A percentile compares a stretch with the other conserved stretches of the same genome.
These are phyloP conservation scores for Pyrenochaeta sp. DNA, from an alignment of 2,329 filamentous ascomycete species.

Conservation along the genomic window DNA sequence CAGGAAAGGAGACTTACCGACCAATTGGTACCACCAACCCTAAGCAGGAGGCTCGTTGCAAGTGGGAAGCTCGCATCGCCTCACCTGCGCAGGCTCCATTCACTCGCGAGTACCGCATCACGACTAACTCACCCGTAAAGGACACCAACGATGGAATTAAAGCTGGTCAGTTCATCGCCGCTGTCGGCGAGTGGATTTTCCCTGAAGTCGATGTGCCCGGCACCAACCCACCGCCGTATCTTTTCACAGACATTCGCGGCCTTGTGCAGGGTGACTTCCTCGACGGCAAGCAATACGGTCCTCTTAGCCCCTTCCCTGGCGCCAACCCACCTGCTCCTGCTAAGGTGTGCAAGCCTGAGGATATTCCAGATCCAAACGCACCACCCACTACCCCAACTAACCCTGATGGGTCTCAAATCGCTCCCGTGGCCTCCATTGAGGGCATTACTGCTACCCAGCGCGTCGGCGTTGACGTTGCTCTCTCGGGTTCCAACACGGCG, in stretches of 20 bases:
- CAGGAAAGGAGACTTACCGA: slow-evolving; percentile 49
- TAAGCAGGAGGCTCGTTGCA: slow-evolving; percentile 48
- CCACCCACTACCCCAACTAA: slow-evolving; percentile 10
- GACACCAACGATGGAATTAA: slow-evolving; percentile 51
- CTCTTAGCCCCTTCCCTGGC: slow-evolving; percentile 50
- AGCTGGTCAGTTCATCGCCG: slow-evolving; percentile 54
- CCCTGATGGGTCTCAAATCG: slow-evolving; percentile 8
- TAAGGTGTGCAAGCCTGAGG: slow-evolving; percentile 32
- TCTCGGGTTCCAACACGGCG: slow-evolving; percentile 41
- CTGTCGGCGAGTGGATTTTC: slow-evolving; percentile 56
- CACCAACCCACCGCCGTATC: slow-evolving; percentile 35
- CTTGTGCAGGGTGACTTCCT: slow-evolving; percentile 44
- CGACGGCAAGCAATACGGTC: slow-evolving; percentile 47
- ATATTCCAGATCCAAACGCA: slow-evolving; percentile 24
- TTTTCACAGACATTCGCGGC: slow-evolving; percentile 46
- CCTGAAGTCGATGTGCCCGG: slow-evolving; percentile 54
- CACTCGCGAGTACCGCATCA: slow-evolving; percentile 54
- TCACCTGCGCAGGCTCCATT: slow-evolving; percentile 40
- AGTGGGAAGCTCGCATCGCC: slow-evolving; percentile 50
- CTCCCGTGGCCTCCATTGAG: slow-evolving; percentile 24
- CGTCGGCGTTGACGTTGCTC: slow-evolving; percentile 37
- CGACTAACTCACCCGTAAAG: slow-evolving; percentile 42
- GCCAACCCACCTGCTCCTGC: slow-evolving; percentile 33
- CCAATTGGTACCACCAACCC: slow-evolving; percentile 45
- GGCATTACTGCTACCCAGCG: slow-evolving; percentile 38